Base-by-base conservation (phyloP, 371 early-diverging fungal genomes). In the Sporodiniella umbellata region DNA sequence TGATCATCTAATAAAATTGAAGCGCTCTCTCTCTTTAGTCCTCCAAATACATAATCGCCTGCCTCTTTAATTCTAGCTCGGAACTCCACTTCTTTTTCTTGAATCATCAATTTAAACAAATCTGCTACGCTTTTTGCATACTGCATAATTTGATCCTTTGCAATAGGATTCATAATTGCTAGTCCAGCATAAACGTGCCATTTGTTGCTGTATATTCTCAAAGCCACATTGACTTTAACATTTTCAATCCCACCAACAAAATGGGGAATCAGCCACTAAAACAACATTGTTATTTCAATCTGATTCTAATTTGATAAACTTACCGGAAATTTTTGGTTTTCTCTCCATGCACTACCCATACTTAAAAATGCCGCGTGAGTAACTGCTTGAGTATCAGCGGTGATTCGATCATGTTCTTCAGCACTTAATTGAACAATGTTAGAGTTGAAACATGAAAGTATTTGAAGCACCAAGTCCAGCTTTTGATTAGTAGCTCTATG, bases 121-220 rank as follows among this genome's bases (percentile, higher is more conserved):
- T 89, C 93, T 0, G 89, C 83, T 30, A 94, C 93, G 3, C 92
- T 89, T 35, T 82, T 66, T 17, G 95, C 90, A 58, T 92, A 98
- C 71, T 95, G 94, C 22, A 80, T 70, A 33, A 95, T 83, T 56
- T 98, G 98, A 4, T 69, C 65, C 38, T 84, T 79, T 17, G 96
- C 98, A 49, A 80, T 82, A 2, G 95, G 94, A 67, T 97, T 97
- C 78, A 96, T 75, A 5, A 97, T 89, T 3, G 96, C 96, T 19
- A 97, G 78, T 73, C 93, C 94, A 2, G 93, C 92, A 66, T 95
- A 95, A 2, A 95, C 97, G 68, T 98, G 98, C 94, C 95, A 98
- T 63, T 96, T 95, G 73, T 85, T 91, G 53, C 85, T 86, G 49
- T 92, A 94, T 52, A 98, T 96, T 37, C 96, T 84, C 59, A 96